A percentile compares a stretch with the other conserved stretches of the same genome.
phyloP scores from a whole-genome alignment of 2,329 filamentous ascomycete species.

The Meredithiella fracta region DNA sequence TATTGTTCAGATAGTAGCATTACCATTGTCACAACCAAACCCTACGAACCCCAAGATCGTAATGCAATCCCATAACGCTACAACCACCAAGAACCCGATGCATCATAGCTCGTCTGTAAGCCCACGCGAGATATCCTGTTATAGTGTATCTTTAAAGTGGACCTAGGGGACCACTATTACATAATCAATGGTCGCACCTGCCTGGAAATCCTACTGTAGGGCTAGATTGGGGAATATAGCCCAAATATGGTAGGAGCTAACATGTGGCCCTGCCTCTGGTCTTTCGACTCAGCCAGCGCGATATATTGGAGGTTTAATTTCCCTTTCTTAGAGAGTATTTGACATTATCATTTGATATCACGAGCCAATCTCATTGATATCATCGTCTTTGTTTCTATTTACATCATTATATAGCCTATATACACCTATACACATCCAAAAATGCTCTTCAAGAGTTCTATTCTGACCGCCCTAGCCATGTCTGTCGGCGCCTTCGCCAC shows the following conservation, averaged over 20 bases:
- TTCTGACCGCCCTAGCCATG: constrained; percentile 55
- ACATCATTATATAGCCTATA: not conserved
- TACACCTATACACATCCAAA: not conserved
- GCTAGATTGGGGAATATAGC: too few species aligned
- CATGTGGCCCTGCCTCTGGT: not conserved
- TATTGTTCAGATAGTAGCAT: too few species aligned
- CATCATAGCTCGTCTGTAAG: too few species aligned
- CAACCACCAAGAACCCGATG: too few species aligned
- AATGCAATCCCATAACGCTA: too few species aligned
- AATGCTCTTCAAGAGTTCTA: constrained; percentile 62
- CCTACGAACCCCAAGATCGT: too few species aligned
- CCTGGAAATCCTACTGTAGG: not conserved
- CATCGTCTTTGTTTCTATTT: not conserved
- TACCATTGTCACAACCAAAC: too few species aligned
- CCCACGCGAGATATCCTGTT: too few species aligned
- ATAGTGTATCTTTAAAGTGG: not conserved
- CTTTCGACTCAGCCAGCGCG: not conserved
- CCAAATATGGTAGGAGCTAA: not conserved
- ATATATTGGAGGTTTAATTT: not conserved
- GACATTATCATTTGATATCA: too few species aligned
- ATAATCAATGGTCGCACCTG: not conserved
- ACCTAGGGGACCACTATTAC: not conserved
- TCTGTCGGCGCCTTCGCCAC: constrained; percentile 45
- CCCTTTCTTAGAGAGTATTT: not conserved
- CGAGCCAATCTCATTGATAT: not conserved